Percentiles rank a stretch among this genome's conserved stretches.
These are phyloP conservation scores for Boletus edulis DNA, from an alignment of 768 basidiomycete genomes.

Conservation along the genomic window DNA sequence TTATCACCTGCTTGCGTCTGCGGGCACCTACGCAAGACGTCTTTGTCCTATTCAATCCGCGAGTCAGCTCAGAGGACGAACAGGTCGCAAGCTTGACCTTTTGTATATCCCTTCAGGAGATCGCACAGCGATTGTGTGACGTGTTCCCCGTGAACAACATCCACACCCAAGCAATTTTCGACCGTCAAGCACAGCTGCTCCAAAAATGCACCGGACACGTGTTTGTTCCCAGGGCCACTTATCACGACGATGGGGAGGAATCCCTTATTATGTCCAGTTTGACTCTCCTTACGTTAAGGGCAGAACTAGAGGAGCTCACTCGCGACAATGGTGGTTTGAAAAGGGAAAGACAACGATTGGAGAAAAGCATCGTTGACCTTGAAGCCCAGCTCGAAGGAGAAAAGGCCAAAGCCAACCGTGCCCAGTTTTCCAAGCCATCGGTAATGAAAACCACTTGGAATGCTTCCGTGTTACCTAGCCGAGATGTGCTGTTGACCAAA, in stretches of 20 bases:
- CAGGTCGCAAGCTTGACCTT: conserved; percentile 54
- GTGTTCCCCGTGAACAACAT: conserved; percentile 43
- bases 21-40: conserved; percentile 26
- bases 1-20: conserved; percentile 47
- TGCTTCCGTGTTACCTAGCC: not conserved
- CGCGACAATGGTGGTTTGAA: conserved; percentile 24
- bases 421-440: conserved; percentile 1
- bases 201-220: conserved; percentile 54
- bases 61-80: conserved; percentile 47
- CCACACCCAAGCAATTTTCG: conserved; percentile 33
- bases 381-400: conserved; percentile 11
- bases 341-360: conserved; percentile 23
- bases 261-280: conserved; percentile 49
- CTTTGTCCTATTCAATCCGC: conserved; percentile 63
- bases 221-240: conserved; percentile 38
- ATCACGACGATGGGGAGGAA: conserved; percentile 27
- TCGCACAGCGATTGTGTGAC: conserved; percentile 40
- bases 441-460: not conserved
- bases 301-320: conserved; percentile 39
- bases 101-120: conserved; percentile 39
- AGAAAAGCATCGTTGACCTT: conserved; percentile 24
- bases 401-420: not conserved
- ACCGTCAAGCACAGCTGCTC: conserved; percentile 56
- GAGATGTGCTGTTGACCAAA: not conserved
- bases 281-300: conserved; percentile 40